phyloP scores from a whole-genome alignment of 2,329 filamentous ascomycete species.

The Xylariaceae sp. region DNA sequence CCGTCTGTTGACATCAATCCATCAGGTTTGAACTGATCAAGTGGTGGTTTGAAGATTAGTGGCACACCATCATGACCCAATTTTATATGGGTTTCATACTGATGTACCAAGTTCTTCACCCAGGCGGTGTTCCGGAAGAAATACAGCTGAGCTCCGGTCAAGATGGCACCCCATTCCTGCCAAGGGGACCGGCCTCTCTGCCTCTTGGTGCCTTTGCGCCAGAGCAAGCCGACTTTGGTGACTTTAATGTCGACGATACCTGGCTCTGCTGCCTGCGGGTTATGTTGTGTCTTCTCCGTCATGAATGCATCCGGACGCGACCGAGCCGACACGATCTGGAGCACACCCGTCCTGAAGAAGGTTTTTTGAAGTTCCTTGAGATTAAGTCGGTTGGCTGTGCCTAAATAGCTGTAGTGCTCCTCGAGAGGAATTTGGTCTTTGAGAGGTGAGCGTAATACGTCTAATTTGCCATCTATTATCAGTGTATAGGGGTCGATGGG shows the following conservation, averaged over 20 bases:
- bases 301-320: slow-evolving; percentile 95
- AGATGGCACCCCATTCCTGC: slow-evolving; percentile 97
- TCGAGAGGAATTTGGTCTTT: slow-evolving; percentile 92
- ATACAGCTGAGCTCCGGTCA: slow-evolving; percentile 95
- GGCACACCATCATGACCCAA: slow-evolving; percentile 72
- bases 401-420: slow-evolving; percentile 86
- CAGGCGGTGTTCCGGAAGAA: slow-evolving; percentile 92
- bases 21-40: slow-evolving; percentile 92
- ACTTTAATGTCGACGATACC: slow-evolving; percentile 97
- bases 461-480: slow-evolving; percentile 86
- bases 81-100: slow-evolving; percentile 80
- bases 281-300: slow-evolving; percentile 78
- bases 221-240: slow-evolving; percentile 90
- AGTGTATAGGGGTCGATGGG: slow-evolving; percentile 93
- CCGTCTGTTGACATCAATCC: slow-evolving; percentile 90
- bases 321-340: slow-evolving; percentile 92
- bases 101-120: slow-evolving; percentile 87
- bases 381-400: slow-evolving; percentile 72
- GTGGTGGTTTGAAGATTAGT: slow-evolving; percentile 84
- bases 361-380: slow-evolving; percentile 79
- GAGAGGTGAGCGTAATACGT: slow-evolving; percentile 76
- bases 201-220: slow-evolving; percentile 92
- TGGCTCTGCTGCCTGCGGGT: slow-evolving; percentile 81
- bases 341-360: slow-evolving; percentile 85
- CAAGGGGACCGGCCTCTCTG: slow-evolving; percentile 92